A percentile compares a stretch with the other conserved stretches of the same genome.
Evolutionary conservation across 306 rosid species (phyloP).

Genomic region (Pterocarpus santalinus): DNA sequence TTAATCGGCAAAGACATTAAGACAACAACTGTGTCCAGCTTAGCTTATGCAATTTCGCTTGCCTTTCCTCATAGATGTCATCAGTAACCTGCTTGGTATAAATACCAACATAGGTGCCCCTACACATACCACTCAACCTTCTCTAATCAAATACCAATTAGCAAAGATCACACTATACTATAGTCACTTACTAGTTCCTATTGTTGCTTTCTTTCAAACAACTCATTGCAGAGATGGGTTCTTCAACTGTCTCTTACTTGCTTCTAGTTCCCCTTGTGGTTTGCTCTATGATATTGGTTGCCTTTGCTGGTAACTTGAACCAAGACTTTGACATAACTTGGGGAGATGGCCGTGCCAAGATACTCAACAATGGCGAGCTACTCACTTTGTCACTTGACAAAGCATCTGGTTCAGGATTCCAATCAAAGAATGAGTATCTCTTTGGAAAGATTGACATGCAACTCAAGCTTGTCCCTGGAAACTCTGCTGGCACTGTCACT

Average conservation of each 20-base stretch:
- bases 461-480: constrained; percentile 79
- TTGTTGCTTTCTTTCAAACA: background rate
- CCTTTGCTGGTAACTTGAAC: constrained; percentile 55
- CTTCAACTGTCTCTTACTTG: background rate
- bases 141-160: background rate
- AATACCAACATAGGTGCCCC: constrained; percentile 17
- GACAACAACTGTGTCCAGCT: constrained; percentile 47
- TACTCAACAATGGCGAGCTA: constrained; percentile 64
- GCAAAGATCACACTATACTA: background rate
- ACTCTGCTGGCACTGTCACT: constrained; percentile 87
- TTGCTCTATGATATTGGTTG: constrained; percentile 43
- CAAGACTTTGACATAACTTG: constrained; percentile 68
- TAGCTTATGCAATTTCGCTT: constrained; percentile 34
- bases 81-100: background rate
- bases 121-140: background rate
- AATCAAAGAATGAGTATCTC: constrained; percentile 67
- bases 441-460: constrained; percentile 80
- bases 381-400: constrained; percentile 66
- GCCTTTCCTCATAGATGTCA: background rate
- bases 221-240: constrained; percentile 39
- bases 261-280: constrained; percentile 38
- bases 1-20: background rate
- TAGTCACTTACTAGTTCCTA: background rate
- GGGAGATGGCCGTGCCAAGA: constrained; percentile 78
- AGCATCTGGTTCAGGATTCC: constrained; percentile 80